These are phyloP conservation scores for rapeseed (Brassica napus) DNA, from an alignment of 345 rosid species.

Conservation along the genomic window DNA sequence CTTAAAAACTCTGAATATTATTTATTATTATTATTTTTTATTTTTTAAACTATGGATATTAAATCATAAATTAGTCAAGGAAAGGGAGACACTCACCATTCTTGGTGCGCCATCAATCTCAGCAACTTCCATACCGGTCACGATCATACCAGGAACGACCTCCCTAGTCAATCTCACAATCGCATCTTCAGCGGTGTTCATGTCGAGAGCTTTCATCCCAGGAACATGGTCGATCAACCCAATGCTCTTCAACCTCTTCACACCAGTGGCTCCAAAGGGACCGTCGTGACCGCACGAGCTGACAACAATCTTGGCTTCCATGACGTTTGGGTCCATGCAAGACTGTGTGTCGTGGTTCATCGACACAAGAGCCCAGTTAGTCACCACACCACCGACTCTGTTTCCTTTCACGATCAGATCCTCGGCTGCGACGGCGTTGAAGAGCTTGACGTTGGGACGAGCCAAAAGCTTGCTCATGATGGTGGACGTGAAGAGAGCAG, in stretches of 20 bases:
- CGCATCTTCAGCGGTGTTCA: constrained; percentile 92
- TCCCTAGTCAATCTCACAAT: constrained; percentile 84
- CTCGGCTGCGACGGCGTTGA: constrained; percentile 93
- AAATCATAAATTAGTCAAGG: neutral
- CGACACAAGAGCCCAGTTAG: constrained; percentile 93
- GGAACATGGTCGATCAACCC: constrained; percentile 80
- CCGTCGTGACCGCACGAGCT: constrained; percentile 98
- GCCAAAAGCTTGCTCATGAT: constrained; percentile 97
- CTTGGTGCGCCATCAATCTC: constrained; percentile 94
- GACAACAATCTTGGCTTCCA: constrained; percentile 96
- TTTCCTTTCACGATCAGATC: constrained; percentile 80
- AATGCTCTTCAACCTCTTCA: constrained; percentile 85
- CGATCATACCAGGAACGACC: constrained; percentile 89
- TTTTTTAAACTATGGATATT: no score
- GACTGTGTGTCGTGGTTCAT: constrained; percentile 95
- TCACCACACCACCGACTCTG: constrained; percentile 79
- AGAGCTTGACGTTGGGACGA: constrained; percentile 90
- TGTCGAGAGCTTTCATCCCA: constrained; percentile 90
- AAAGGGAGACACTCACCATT: constrained; percentile 50
- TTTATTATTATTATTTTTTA: no score
- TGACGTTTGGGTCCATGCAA: constrained; percentile 96
- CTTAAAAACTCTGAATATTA: no score
- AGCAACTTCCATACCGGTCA: constrained; percentile 95
- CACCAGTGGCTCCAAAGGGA: constrained; percentile 90
- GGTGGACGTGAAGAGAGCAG: constrained; percentile 91